phyloP scores from a whole-genome alignment of 78 protist species.

The Planoprotostelium fungivorum region DNA sequence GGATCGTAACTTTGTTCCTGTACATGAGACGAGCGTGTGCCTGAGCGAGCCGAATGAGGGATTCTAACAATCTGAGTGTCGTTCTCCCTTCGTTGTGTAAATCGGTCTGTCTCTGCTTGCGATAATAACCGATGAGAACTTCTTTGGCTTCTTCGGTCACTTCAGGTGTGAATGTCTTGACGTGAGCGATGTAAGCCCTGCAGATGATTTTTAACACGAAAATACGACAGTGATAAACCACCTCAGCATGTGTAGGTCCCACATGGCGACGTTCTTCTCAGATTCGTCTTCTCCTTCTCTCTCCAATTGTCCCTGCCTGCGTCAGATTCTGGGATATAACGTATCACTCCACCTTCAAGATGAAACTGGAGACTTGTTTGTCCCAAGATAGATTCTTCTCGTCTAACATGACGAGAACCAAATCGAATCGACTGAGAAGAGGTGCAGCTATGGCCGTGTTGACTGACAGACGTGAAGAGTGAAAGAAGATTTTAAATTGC shows the following conservation, averaged over 20 bases:
- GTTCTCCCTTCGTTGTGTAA: conserved; percentile 75
- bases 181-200: conserved; percentile 8
- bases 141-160: conserved; percentile 33
- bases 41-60: conserved; percentile 79
- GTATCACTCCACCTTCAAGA: conserved; percentile 42
- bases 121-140: conserved; percentile 59
- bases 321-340: background rate
- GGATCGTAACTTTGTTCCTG: conserved; percentile 21
- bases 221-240: conserved; percentile 14
- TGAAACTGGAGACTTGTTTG: conserved; percentile 38
- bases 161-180: conserved; percentile 43
- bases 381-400: conserved; percentile 71
- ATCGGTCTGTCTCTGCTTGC: conserved; percentile 59
- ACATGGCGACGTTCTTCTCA: conserved; percentile 18
- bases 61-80: conserved; percentile 93
- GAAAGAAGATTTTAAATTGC: background rate
- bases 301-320: background rate
- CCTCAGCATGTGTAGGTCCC: conserved; percentile 75
- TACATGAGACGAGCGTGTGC: conserved; percentile 88
- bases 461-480: conserved; percentile 17
- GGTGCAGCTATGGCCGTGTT: conserved; percentile 88
- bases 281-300: no score
- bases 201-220: background rate
- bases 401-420: conserved; percentile 87
- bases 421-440: conserved; percentile 92